Evolutionary conservation across 2,329 filamentous ascomycete species (phyloP).

Genomic region (Xylaria sp.): DNA sequence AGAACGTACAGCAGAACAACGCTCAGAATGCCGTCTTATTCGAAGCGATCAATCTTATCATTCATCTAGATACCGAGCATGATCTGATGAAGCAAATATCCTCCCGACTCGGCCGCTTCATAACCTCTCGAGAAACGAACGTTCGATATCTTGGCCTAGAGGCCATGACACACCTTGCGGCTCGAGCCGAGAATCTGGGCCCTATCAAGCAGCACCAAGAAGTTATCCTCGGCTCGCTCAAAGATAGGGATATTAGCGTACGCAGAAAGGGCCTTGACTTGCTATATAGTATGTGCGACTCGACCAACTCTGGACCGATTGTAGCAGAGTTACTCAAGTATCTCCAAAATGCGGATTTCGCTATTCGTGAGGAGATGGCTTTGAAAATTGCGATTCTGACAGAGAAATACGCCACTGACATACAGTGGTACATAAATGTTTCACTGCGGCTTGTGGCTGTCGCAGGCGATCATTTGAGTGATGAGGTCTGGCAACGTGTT

Average conservation of each 20-base stretch:
- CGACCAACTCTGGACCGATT: conserved; percentile 90
- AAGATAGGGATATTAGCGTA: conserved; percentile 96
- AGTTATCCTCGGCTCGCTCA: conserved; percentile 91
- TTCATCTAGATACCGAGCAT: conserved; percentile 94
- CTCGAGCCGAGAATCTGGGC: conserved; percentile 89
- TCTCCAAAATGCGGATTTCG: conserved; percentile 94
- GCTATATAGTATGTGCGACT: conserved; percentile 99
- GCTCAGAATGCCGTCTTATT: conserved; percentile 97
- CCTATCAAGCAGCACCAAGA: conserved; percentile 98
- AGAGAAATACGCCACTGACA: conserved; percentile 97
- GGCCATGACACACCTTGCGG: conserved; percentile 97
- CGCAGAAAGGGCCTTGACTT: conserved; percentile 93
- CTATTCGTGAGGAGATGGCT: conserved; percentile 98
- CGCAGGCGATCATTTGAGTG: conserved; percentile 97
- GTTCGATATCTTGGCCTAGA: conserved; percentile 94
- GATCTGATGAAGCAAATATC: conserved; percentile 97
- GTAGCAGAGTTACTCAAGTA: conserved; percentile 94
- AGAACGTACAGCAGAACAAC: conserved; percentile 99
- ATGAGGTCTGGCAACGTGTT: conserved; percentile 98
- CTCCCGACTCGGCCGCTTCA: conserved; percentile 87
- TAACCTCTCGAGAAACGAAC: conserved; percentile 95
- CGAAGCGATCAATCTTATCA: conserved; percentile 97
- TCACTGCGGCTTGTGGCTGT: conserved; percentile 92
- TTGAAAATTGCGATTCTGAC: conserved; percentile 98
- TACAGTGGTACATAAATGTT: conserved; percentile 99